Evolutionary conservation across 2,329 filamentous ascomycete genomes (phyloP).

Genomic region (Pyricularia pennisetigena): DNA sequence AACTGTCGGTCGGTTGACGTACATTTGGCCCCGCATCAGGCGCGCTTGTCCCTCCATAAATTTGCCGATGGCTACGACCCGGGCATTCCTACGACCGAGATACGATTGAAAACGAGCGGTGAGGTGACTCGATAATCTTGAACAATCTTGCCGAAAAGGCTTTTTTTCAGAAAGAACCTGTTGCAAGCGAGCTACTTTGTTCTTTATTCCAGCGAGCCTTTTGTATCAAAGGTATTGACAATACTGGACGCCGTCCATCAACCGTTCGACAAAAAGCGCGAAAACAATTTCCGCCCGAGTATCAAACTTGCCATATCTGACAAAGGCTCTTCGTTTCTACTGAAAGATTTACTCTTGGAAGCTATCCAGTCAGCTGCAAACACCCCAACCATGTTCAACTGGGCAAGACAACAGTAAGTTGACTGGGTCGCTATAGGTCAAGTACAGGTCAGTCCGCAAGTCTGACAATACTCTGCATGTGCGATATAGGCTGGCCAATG

Average conservation of each 20-base stretch:
- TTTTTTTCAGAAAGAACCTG: background rate
- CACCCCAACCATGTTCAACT: conserved; percentile 67
- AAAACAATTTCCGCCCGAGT: background rate
- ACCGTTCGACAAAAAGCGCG: background rate
- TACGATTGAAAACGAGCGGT: background rate
- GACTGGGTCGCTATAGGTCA: background rate
- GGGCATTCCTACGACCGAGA: background rate
- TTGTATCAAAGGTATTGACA: background rate
- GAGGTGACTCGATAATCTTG: background rate
- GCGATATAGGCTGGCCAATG: conserved; percentile 52
- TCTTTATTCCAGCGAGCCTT: background rate
- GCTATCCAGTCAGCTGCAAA: background rate
- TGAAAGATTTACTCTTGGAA: background rate
- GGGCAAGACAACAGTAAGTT: conserved; percentile 82
- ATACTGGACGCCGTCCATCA: background rate
- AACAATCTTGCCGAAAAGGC: background rate
- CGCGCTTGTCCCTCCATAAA: background rate
- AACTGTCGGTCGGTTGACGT: background rate
- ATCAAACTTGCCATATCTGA: background rate
- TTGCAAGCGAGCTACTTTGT: background rate
- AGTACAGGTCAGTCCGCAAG: background rate
- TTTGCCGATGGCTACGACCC: background rate
- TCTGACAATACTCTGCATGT: background rate
- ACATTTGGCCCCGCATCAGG: background rate
- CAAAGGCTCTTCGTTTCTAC: background rate